Evolutionary conservation across 352 stramenopile species (phyloP).

Genomic region (Pythium myriotylum): DNA sequence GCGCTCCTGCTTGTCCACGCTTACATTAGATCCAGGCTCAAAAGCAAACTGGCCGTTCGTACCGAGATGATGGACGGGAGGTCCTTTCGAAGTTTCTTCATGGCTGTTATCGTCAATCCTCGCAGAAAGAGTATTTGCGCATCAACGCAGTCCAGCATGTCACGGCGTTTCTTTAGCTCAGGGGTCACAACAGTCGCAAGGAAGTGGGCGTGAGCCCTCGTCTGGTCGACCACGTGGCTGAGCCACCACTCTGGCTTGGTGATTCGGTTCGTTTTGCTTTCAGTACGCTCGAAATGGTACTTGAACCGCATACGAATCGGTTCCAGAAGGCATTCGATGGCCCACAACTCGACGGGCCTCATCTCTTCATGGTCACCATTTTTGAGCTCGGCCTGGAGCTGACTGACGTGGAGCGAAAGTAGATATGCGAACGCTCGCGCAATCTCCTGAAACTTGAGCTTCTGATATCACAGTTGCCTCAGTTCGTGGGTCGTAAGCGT

Average conservation of each 20-base stretch:
- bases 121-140: constrained; percentile 63
- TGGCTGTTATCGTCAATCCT: constrained; percentile 40
- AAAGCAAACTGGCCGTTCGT: not conserved
- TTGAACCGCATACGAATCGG: constrained; percentile 61
- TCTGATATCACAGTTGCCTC: constrained; percentile 1
- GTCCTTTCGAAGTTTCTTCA: constrained; percentile 56
- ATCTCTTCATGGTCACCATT: not conserved
- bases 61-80: constrained; percentile 48
- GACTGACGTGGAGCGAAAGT: constrained; percentile 58
- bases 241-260: constrained; percentile 81
- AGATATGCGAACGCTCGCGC: constrained; percentile 54
- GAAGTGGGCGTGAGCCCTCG: constrained; percentile 46
- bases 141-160: constrained; percentile 55
- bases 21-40: too few species aligned
- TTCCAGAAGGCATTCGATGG: constrained; percentile 64
- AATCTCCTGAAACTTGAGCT: constrained; percentile 32
- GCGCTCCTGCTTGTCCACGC: constrained; percentile 1
- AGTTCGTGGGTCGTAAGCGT: not conserved
- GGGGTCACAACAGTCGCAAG: constrained; percentile 44
- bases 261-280: constrained; percentile 71
- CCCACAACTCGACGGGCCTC: constrained; percentile 48
- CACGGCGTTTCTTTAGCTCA: constrained; percentile 48
- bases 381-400: constrained; percentile 25
- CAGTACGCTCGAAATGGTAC: constrained; percentile 71
- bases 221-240: constrained; percentile 62